Evolutionary conservation across 176 grass and related monocot species (phyloP), one percentile per base, ranked within the genome.

Genomic region (Puya raimondii): DNA sequence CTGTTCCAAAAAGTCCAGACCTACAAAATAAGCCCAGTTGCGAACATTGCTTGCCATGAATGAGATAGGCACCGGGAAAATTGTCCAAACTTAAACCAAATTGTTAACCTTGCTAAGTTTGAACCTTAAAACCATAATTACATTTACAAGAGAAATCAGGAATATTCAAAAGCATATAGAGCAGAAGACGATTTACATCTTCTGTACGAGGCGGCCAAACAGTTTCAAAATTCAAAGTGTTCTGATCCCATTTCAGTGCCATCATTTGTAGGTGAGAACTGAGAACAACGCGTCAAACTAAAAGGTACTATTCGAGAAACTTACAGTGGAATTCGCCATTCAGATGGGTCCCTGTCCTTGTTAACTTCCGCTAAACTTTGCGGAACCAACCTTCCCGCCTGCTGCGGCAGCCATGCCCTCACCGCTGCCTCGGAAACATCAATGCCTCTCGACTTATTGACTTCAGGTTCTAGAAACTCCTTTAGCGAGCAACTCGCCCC

Each of bases 301-400:
- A 53, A 16, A 49, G 4, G 29, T 58, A 56, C 1, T 48, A 3
- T 9, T 20, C 64, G 67, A 61, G 79, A 80, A 66, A 76, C 47
- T 79, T 83, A 96, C 92, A 96, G 86, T 4, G 76, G 81, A 71
- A 96, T 87, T 70, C 93, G 89, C 93, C 93, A 92, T 12, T 73
- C 67, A 2, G 86, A 68, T 49, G 83, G 84, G 56, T 89, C 59
- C 9, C 80, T 12, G 20, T 80, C 84, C 71, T 50, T 83, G 68
- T 76, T 92, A 9, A 90, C 81, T 1, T 92, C 77, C 51, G 20
- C 68, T 57, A 97, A 80, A 52, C 81, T 92, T 74, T 81, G 69
- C 0, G 93, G 93, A 64, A 76, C 69, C 74, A 63, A 53, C 54
- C 70, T 80, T 72, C 65, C 74, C 17, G 71, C 74, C 53, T 85